Evolutionary conservation across 2,329 filamentous ascomycete genomes (phyloP).

Genomic region (Pyrenochaeta sp.): DNA sequence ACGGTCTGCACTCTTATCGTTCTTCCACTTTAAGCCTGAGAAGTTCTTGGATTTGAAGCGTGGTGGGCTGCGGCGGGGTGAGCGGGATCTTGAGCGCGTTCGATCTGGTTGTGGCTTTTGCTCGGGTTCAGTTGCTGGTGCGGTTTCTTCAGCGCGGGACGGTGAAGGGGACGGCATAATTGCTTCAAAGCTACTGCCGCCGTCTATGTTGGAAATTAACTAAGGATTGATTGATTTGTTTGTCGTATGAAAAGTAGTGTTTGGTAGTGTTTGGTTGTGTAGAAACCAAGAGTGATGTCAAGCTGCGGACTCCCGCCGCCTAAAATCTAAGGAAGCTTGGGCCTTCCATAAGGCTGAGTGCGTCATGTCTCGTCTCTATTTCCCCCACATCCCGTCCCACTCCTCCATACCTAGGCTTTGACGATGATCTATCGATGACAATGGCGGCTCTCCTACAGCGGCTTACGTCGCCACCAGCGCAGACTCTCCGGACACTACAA

Average conservation of each 20-base stretch:
- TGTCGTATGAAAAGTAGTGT: not conserved
- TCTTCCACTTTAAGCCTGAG: constrained; percentile 68
- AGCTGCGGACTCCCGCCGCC: constrained; percentile 2
- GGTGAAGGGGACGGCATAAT: constrained; percentile 28
- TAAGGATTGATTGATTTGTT: not conserved
- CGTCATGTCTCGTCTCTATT: constrained; percentile 13
- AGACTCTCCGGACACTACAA: constrained; percentile 35
- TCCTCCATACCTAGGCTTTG: not conserved
- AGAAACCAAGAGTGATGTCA: constrained; percentile 12
- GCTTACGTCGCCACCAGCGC: constrained; percentile 37
- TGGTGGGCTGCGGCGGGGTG: constrained; percentile 35
- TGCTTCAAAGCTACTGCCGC: not conserved
- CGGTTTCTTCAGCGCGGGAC: constrained; percentile 13
- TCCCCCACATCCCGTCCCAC: constrained; percentile 11
- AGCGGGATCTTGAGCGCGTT: constrained; percentile 41
- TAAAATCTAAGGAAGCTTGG: constrained; percentile 19
- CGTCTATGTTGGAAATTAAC: not conserved
- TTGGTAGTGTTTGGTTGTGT: not conserved
- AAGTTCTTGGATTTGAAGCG: constrained; percentile 48
- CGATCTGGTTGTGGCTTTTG: constrained; percentile 12
- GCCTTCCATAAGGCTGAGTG: constrained; percentile 18
- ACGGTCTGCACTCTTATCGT: constrained; percentile 39
- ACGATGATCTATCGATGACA: constrained; percentile 17
- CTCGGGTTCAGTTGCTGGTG: not conserved
- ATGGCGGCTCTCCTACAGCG: constrained; percentile 34